Evolutionary conservation across 495 filamentous ascomycete species (phyloP), one percentile per base, ranked within the genome.

Genomic region (Xylona heveae): DNA sequence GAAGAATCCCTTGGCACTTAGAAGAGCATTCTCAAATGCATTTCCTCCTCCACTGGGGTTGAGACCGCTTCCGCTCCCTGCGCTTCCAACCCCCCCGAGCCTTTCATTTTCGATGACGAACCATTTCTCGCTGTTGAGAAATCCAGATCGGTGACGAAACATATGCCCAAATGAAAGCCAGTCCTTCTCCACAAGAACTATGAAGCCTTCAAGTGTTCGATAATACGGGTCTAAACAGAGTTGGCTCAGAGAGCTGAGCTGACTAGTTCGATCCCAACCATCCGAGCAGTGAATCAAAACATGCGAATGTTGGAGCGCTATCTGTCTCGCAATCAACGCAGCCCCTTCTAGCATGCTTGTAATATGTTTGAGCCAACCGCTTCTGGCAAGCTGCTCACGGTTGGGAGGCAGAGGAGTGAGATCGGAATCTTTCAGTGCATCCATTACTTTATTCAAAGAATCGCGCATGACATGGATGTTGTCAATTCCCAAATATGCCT

Each of bases 391-490:
- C 7, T 73, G 58, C 29, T 95, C 83, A 39, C 70, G 67, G 49
- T 76, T 91, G 6, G 85, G 88, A 4, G 80, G 68, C 27, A 95
- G 53, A 2, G 74, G 72, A 3, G 81, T 78, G 28, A 94, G 58
- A 50, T 97, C 88, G 3, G 81, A 78, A 30, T 95, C 84, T 45
- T 92, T 93, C 43, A 97, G 55, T 6, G 85, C 74, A 35, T 88
- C 82, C 29, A 95, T 58, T 16, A 97, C 78, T 35, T 78, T 90
- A 27, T 76, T 71, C 33, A 97, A 53, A 2, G 85, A 94, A 30
- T 82, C 76, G 36, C 88, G 64, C 88, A 99, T 99, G 34, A 94
- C 85, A 47, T 99, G 88, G 37, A 99, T 95, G 41, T 99, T 99
- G 48, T 91, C 88, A 45, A 99, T 99, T 28, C 84, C 84, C n/a